A percentile compares a stretch with the other conserved stretches of the same genome.
Evolutionary conservation across 768 basidiomycete species (phyloP).

Genomic region (Mycena indigotica): DNA sequence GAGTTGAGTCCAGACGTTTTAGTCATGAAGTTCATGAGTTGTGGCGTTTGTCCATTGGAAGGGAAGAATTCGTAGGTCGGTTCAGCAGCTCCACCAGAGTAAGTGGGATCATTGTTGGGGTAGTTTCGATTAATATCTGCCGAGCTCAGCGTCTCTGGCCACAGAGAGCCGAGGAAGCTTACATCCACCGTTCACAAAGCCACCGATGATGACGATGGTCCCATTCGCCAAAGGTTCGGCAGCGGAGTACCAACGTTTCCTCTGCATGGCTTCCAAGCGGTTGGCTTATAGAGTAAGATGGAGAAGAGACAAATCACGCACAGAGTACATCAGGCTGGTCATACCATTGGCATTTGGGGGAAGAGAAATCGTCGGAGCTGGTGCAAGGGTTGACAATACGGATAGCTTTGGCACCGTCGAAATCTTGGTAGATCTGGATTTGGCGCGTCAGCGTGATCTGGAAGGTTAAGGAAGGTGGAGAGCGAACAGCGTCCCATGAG

Average conservation of each 20-base stretch:
- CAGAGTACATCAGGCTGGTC: constrained; percentile 60
- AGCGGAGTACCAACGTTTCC: constrained; percentile 75
- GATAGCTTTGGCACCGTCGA: constrained; percentile 78
- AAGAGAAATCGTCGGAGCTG: constrained; percentile 46
- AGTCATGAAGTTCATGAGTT: constrained; percentile 66
- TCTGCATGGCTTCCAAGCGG: constrained; percentile 51
- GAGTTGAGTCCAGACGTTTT: constrained; percentile 77
- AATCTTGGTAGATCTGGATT: constrained; percentile 74
- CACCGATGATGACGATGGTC: constrained; percentile 76
- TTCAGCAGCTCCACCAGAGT: constrained; percentile 72
- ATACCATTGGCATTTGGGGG: constrained; percentile 67
- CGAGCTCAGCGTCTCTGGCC: too few relatives aligned
- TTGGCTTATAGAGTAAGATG: neutral
- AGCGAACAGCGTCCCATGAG: too few relatives aligned
- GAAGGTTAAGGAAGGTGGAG: too few relatives aligned
- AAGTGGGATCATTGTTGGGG: constrained; percentile 65
- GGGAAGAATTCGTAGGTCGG: constrained; percentile 87
- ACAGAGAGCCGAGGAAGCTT: neutral
- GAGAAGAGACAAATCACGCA: neutral
- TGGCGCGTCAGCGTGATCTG: too few relatives aligned
- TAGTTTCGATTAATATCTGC: constrained; percentile 68
- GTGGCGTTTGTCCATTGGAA: constrained; percentile 47
- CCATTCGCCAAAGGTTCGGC: constrained; percentile 76
- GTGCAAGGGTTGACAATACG: constrained; percentile 81
- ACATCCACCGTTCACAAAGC: constrained; percentile 73